Evolutionary conservation across 75 land plant genomes (phyloP), one percentile per base, ranked within the genome.

Genomic region (Picea sitchensis): DNA sequence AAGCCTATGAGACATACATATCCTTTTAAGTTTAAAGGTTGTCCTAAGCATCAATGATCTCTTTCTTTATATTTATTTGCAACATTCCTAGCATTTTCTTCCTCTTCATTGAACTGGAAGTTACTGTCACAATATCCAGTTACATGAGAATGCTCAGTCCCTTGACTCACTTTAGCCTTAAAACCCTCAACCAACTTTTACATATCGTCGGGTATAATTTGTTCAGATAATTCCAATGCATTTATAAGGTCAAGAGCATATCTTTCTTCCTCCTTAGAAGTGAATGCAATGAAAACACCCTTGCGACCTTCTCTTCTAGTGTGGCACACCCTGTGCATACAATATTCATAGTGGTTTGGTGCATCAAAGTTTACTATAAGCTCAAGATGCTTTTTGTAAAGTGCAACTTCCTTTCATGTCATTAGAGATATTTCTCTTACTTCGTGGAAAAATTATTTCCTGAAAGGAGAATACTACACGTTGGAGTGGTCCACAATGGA

Each of bases 91-190:
- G 90, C 93, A 82, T 96, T 97, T 82, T 96, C 94, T 69, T 96
- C 99, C 81, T 92, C 99, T 83, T 96, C 99, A 80, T 94, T 96
- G 76, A 96, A 96, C 80, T 96, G 94, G 78, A 96, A 96, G 26
- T 97, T 97, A 88, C 95, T 94, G 13, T 97, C 99, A 80, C 99
- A 97, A 84, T 94, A 96, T 9, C 99, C 99, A 73, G 98, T 96
- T 51, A 97, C 97, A 88, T 92, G 99, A 12, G 90, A 92, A 57
- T 89, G 91, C 73, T 96, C 99, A 61, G 90, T 89, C 31, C 97
- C 99, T 82, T 94, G 95, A 59, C 90, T 91, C 31, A 96, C 99
- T 77, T 96, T 96, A 8, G 90, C 88, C 97, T 92, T 92, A 76
- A 96, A 96, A 41, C 90, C 86, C 83, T 91, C 95, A 26, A 95